Conservation (phyloP, 441 rosid genomes). For the Mallotus japonicus region DNA sequence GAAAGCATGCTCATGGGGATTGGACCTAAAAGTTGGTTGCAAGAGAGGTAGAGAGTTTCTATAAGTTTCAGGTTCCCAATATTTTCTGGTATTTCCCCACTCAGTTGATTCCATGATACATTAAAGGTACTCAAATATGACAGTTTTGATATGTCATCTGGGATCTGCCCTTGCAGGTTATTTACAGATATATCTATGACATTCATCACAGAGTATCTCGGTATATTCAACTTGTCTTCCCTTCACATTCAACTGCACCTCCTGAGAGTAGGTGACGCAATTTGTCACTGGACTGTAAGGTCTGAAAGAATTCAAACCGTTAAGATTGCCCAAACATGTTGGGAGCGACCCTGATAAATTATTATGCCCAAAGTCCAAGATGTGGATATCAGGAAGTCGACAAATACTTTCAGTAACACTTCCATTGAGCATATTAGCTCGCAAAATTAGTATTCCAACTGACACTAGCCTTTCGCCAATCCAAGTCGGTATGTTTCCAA, state of each 20-base stretch:
- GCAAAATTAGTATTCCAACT: conserved; percentile 20
- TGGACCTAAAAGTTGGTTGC: conserved; percentile 17
- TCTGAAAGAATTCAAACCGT: conserved; percentile 10
- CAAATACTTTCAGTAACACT: conserved; percentile 10
- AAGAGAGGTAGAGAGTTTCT: conserved; percentile 16
- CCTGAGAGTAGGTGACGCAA: neutral
- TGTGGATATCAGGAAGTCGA: conserved; percentile 9
- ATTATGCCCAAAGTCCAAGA: conserved; percentile 17
- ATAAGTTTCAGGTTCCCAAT: conserved; percentile 4
- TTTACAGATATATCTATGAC: conserved; percentile 11
- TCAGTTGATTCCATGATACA: conserved; percentile 14
- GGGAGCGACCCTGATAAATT: conserved; percentile 22
- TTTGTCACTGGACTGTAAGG: neutral
- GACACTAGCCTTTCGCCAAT: conserved; percentile 18
- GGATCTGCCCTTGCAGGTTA: conserved; percentile 9
- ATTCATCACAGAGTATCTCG: conserved; percentile 10
- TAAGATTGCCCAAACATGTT: conserved; percentile 13
- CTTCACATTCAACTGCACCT: conserved; percentile 13
- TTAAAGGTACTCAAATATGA: conserved; percentile 9
- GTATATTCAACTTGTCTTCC: conserved; percentile 14
- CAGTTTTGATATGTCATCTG: neutral
- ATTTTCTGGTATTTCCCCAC: conserved; percentile 6
- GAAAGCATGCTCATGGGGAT: conserved; percentile 11
- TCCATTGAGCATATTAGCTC: conserved; percentile 18
- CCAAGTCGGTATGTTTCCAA: conserved; percentile 24